Percentiles rank a stretch among this genome's conserved stretches.
Conservation (phyloP, 352 stramenopile genomes). For the Thalassiosira mediterranea region DNA sequence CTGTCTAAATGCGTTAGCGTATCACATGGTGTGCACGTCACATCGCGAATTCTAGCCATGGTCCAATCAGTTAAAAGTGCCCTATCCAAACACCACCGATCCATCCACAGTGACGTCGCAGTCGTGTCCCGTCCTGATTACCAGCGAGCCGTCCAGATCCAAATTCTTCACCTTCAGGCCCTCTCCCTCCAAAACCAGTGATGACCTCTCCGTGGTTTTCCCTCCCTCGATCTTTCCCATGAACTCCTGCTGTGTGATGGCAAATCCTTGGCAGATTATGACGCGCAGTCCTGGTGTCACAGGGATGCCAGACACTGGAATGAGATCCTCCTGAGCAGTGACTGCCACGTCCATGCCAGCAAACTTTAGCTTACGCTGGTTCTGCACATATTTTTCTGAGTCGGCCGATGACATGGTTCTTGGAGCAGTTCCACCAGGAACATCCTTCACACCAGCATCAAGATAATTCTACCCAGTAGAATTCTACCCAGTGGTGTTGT, state of each 20-base stretch:
- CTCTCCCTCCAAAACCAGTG: slow-evolving; percentile 85
- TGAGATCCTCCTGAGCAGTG: slow-evolving; percentile 60
- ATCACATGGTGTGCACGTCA: no score
- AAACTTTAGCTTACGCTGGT: slow-evolving; percentile 77
- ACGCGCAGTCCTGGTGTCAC: slow-evolving; percentile 75
- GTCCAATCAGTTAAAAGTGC: no score
- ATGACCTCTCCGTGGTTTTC: slow-evolving; percentile 81
- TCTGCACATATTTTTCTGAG: slow-evolving; percentile 84
- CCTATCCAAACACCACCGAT: slow-evolving; percentile 72
- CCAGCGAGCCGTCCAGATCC: slow-evolving; percentile 80
- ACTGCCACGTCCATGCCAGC: slow-evolving; percentile 74
- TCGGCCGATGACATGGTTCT: slow-evolving; percentile 83
- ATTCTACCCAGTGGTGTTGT: no score
- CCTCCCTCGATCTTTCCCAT: slow-evolving; percentile 77
- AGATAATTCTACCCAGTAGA: slow-evolving; percentile 76
- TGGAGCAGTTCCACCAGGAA: slow-evolving; percentile 63
- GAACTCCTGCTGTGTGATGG: slow-evolving; percentile 81
- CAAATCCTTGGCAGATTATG: slow-evolving; percentile 77
- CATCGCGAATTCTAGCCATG: no score
- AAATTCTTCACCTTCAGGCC: slow-evolving; percentile 76
- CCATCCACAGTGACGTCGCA: slow-evolving; percentile 77
- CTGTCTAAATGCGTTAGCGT: no score
- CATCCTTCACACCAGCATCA: slow-evolving; percentile 79
- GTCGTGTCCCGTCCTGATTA: slow-evolving; percentile 69
- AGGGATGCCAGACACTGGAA: slow-evolving; percentile 71